phyloP scores from a whole-genome alignment of 805 yeast genomes.

The Metschnikowia koreensis region DNA sequence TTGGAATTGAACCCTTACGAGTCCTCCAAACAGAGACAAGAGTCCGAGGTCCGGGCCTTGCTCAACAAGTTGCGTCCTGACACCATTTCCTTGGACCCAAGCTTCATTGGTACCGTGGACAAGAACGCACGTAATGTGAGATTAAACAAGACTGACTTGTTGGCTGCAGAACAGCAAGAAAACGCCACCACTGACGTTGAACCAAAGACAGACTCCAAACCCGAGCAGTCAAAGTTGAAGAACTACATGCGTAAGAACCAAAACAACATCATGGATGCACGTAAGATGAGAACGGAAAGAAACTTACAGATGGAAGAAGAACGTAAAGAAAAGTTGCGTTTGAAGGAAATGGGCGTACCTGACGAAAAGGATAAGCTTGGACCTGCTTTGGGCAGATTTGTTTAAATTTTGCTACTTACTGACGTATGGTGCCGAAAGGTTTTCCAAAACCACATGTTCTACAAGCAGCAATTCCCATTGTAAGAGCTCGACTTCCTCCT shows the following conservation, averaged over 20 bases:
- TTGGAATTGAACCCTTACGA: constrained; percentile 91
- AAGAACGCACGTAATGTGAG: constrained; percentile 62
- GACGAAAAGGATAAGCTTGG: constrained; percentile 20
- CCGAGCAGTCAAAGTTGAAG: constrained; percentile 82
- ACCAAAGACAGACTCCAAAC: constrained; percentile 66
- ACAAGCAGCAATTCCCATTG: constrained; percentile 13
- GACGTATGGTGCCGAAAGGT: not conserved
- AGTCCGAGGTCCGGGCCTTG: constrained; percentile 81
- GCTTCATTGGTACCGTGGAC: constrained; percentile 80
- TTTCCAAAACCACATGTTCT: constrained; percentile 7
- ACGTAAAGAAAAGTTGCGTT: constrained; percentile 46
- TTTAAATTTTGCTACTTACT: not conserved
- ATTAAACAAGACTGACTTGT: constrained; percentile 56
- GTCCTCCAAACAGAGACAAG: constrained; percentile 89
- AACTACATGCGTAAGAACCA: constrained; percentile 78
- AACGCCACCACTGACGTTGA: constrained; percentile 48
- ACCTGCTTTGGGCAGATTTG: constrained; percentile 21
- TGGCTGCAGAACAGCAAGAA: constrained; percentile 31
- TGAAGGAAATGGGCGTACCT: constrained; percentile 18
- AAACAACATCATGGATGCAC: constrained; percentile 81
- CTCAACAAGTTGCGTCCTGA: constrained; percentile 89
- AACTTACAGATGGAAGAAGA: constrained; percentile 74
- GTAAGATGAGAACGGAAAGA: constrained; percentile 72
- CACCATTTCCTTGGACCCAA: constrained; percentile 88
- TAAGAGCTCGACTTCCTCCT: constrained; percentile 6